Conservation (phyloP, 2,329 filamentous ascomycete genomes). For the Cladosporium sphaerospermum region DNA sequence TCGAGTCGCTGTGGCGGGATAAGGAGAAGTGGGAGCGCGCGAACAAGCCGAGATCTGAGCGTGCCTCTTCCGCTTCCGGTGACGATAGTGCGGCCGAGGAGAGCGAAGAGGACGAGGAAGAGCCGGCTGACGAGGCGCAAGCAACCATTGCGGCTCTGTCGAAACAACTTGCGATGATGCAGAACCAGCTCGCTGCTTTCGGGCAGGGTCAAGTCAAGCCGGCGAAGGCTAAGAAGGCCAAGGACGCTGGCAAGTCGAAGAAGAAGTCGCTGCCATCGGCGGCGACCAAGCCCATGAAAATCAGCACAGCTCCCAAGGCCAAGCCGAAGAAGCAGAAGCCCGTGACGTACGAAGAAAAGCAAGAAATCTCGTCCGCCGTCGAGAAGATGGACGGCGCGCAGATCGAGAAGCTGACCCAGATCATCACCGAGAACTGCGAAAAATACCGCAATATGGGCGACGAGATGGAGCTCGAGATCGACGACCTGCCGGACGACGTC, state of each 20-base stretch:
- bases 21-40: conserved; percentile 77
- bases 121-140: conserved; percentile 34
- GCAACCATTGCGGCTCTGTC: conserved; percentile 63
- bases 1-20: conserved; percentile 67
- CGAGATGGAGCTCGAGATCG: conserved; percentile 61
- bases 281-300: conserved; percentile 13
- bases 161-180: conserved; percentile 53
- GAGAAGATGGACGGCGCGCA: conserved; percentile 66
- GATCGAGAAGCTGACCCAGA: conserved; percentile 73
- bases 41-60: conserved; percentile 61
- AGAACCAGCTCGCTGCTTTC: conserved; percentile 31
- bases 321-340: conserved; percentile 58
- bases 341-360: conserved; percentile 75
- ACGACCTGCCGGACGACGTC: conserved; percentile 50
- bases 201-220: conserved; percentile 40
- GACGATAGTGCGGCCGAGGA: conserved; percentile 67
- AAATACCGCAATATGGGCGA: conserved; percentile 56
- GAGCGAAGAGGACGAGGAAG: conserved; percentile 48
- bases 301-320: conserved; percentile 25
- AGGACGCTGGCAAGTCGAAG: conserved; percentile 15
- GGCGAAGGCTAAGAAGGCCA: conserved; percentile 31
- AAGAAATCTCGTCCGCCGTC: conserved; percentile 62
- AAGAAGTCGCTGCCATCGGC: conserved; percentile 15
- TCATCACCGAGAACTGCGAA: conserved; percentile 80
- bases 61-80: conserved; percentile 58